Evolutionary conservation across 257 asterid genomes (phyloP).

Genomic region (Orobanche coerulescens): DNA sequence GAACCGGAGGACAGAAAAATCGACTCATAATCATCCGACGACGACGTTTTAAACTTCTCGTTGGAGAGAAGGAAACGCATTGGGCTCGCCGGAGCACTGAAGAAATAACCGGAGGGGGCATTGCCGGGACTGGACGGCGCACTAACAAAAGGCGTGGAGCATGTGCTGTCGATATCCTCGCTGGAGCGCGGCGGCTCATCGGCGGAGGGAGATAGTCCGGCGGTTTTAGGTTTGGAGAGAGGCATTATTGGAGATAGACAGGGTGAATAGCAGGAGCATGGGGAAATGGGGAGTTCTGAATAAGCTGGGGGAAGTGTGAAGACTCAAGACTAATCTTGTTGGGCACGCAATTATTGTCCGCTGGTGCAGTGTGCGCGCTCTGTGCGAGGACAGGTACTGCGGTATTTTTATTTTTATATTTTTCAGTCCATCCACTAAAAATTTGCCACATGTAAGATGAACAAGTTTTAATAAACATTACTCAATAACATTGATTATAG

Average conservation of each 20-base stretch:
- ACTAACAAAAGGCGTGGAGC: constrained; percentile 57
- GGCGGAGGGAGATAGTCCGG: constrained; percentile 21
- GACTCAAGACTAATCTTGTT: constrained; percentile 30
- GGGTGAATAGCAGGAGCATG: constrained; percentile 8
- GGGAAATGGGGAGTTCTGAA: constrained; percentile 26
- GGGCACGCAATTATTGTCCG: constrained; percentile 42
- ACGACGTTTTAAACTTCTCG: constrained; percentile 4
- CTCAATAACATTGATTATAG: too few species aligned
- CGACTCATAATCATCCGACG: constrained; percentile 24
- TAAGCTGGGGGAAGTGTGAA: constrained; percentile 1
- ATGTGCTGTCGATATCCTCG: constrained; percentile 43
- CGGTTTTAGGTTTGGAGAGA: neutral
- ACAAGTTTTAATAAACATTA: too few species aligned
- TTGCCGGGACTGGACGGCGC: constrained; percentile 49
- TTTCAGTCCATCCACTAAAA: too few species aligned
- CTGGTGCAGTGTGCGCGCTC: constrained; percentile 32
- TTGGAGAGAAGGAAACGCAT: constrained; percentile 37
- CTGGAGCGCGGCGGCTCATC: constrained; percentile 42
- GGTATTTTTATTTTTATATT: neutral
- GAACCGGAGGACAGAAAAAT: constrained; percentile 38
- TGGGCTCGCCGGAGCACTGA: constrained; percentile 63
- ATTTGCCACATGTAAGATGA: too few species aligned
- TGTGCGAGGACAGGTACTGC: constrained; percentile 23
- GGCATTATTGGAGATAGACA: constrained; percentile 33
- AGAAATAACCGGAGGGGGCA: constrained; percentile 43